A percentile compares a stretch with the other conserved stretches of the same genome.
Evolutionary conservation across 805 yeast genomes (phyloP).

Genomic region (Cyberlindnera japonica): DNA sequence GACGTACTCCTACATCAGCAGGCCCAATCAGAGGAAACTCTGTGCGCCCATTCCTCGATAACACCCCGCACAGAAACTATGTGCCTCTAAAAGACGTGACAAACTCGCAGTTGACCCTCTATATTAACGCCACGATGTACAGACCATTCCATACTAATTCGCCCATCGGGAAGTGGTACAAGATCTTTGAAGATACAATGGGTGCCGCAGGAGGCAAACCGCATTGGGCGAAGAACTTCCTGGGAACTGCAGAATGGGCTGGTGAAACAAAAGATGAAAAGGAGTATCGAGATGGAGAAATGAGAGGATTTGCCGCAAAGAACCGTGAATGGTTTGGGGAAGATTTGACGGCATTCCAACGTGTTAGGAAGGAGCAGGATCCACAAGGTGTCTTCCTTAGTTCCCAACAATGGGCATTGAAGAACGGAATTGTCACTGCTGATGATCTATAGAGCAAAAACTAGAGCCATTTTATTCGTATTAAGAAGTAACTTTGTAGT

Average conservation of each 20-base stretch:
- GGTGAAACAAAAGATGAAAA: constrained; percentile 33
- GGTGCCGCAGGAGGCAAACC: constrained; percentile 85
- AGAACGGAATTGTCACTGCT: constrained; percentile 59
- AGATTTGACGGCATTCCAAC: constrained; percentile 56
- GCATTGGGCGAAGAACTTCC: constrained; percentile 97
- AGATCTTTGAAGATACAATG: constrained; percentile 75
- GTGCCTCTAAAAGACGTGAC: constrained; percentile 43
- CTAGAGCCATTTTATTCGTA: too few species aligned
- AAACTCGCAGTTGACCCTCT: constrained; percentile 77
- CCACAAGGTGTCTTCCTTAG: constrained; percentile 80
- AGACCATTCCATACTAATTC: constrained; percentile 83
- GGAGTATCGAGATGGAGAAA: constrained; percentile 54
- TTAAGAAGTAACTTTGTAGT: too few species aligned
- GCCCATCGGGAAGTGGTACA: constrained; percentile 76
- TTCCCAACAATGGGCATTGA: constrained; percentile 72
- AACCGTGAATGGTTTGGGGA: constrained; percentile 80
- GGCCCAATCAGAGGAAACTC: constrained; percentile 88
- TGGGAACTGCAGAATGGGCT: constrained; percentile 47
- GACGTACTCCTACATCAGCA: constrained; percentile 48
- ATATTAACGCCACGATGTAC: constrained; percentile 91
- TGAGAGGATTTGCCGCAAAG: constrained; percentile 73
- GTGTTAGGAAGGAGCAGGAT: constrained; percentile 64
- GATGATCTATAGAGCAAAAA: constrained; percentile 1
- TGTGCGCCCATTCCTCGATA: constrained; percentile 76
- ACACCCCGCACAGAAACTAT: constrained; percentile 65